These are phyloP conservation scores for Cytospora schulzeri DNA, from an alignment of 2,329 filamentous ascomycete species.

Conservation along the genomic window DNA sequence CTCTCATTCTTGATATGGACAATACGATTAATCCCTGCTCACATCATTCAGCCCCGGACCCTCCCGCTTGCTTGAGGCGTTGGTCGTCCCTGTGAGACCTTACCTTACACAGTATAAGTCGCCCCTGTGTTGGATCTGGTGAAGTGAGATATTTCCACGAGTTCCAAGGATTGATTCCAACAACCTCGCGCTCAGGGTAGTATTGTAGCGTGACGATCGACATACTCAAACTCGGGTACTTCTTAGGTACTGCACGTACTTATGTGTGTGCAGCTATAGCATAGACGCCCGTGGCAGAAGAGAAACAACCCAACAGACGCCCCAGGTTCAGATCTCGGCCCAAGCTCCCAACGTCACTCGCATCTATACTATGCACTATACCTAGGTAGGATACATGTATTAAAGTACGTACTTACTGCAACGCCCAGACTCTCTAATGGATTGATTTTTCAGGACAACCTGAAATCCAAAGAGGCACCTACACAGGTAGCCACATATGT, in stretches of 20 bases:
- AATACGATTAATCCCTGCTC: background rate
- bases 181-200: no score
- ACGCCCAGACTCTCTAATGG: background rate
- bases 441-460: background rate
- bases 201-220: no score
- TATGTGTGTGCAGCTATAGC: background rate
- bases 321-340: background rate
- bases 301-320: background rate
- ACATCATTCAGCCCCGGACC: background rate
- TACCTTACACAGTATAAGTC: no score
- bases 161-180: no score
- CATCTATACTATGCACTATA: no score
- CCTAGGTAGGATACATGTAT: no score
- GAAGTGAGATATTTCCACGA: no score
- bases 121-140: no score
- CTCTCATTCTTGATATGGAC: background rate
- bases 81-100: background rate
- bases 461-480: background rate
- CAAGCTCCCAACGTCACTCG: slow-evolving; percentile 15
- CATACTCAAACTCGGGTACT: no score
- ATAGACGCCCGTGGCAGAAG: background rate
- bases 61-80: background rate
- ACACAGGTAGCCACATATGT: no score
- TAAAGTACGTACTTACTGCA: no score
- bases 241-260: no score